Evolutionary conservation across 441 rosid species (phyloP), one percentile per base, ranked within the genome.

Genomic region (Gossypium trilobum): DNA sequence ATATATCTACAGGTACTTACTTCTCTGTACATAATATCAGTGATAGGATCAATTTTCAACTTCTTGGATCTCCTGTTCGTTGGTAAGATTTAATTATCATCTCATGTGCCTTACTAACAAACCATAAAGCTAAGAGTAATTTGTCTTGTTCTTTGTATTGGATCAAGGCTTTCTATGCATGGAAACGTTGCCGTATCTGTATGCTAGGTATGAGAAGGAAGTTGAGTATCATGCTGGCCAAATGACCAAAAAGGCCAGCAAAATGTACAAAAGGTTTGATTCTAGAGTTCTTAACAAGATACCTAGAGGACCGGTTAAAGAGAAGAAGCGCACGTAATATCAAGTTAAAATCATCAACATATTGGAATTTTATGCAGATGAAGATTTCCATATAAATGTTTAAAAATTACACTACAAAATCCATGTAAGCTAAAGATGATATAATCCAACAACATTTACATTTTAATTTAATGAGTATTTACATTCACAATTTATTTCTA

Each of bases 221-320:
- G 91, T 92, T 29, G 97, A 92, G 56, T 65, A 59, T 50, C 73
- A 78, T 31, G 87, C 72, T 1, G 73, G 77, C 4, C 78, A 56
- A 65, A 57, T 83, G 79, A 67, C 50, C 16, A 64, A 81, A 48
- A 76, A 80, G 77, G 61, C 62, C 58, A 89, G 56, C 82, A 87
- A 74, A 77, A 66, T 78, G 11, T 85, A 75, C 76, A 77, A 64
- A 65, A 81, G 80, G 33, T 75, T 90, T 39, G 91, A 94, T 72
- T 75, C 87, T 1, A 77, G 22, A 17, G 85, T 92, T 81, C 86
- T 94, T 22, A 83, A 88, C 81, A 92, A 89, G 81, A 90, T 94
- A 19, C 97, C 99, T 14, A 85, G 97, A 74, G 92, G 90, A 5
- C 80, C 93, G 0, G 82, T 76, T 39, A 87, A 87, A 42, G 83